Base-by-base conservation (phyloP, 345 rosid genomes). In the Camelina laxa region DNA sequence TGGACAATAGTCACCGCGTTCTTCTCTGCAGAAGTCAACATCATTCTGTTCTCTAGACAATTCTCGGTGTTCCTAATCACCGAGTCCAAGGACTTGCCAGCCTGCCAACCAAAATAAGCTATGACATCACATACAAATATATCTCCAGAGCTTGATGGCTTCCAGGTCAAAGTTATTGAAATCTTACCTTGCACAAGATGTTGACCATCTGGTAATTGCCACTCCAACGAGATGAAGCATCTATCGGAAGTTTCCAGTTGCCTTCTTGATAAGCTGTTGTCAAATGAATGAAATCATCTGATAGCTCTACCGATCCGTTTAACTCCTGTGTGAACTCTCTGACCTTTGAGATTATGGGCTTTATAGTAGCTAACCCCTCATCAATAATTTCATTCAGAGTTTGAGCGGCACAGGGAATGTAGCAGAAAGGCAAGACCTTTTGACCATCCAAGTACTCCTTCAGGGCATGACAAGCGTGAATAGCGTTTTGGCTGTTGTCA, bases 141-240 rank as follows among this genome's bases (percentile, higher is more conserved):
- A 55, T 14, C 30, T 27, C 30, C 9, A 48, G 49, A 65, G 15
- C 50, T 74, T 65, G 49, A 73, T 56, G 65, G 65, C 17, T 5
- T 44, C 45, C 3, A 9, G 17, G 27, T 74, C 30, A 44, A 45
- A 53, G 17, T 78, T 24, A 72, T 73, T 30, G 17, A 67, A 62
- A 30, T 41, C 58, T 51, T 81, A 91, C 92, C 97, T 90, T 91
- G 59, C 85, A 83, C 63, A 85, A 87, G 67, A 94, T 79, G 80
- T 91, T 89, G 69, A 90, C 93, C 93, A 91, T 88, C 80, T 89
- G 96, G 81, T 91, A 94, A 78, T 83, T 91, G 67, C 97, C 96
- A 74, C 87, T 94, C 97, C 97, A 91, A 55, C 96, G 84, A 47
- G 90, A 71, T 1, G 95, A 91, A 78, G 89, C 74, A 82, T 94